phyloP scores from a whole-genome alignment of 768 basidiomycete species.

The Mycena filopes region DNA sequence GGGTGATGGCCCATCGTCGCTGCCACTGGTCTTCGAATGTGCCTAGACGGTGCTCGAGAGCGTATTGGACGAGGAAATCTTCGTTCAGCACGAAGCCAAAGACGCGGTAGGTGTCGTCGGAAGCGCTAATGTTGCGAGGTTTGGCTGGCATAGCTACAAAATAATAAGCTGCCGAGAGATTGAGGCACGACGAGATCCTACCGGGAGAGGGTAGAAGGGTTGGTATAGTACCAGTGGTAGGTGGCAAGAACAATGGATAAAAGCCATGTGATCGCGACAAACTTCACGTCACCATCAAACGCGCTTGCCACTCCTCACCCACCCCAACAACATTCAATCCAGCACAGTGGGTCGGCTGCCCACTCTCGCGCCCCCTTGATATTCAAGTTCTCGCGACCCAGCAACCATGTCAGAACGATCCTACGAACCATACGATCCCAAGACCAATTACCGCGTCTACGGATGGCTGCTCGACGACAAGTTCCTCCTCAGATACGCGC shows the following conservation, averaged over 20 bases:
- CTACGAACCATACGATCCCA: neutral
- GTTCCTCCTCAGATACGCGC: neutral
- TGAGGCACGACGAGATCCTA: too few relatives aligned
- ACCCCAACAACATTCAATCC: too few relatives aligned
- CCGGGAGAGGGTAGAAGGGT: too few relatives aligned
- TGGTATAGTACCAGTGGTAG: too few relatives aligned
- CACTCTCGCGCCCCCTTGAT: neutral
- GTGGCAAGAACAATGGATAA: too few relatives aligned
- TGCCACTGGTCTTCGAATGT: neutral
- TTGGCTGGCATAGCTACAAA: too few relatives aligned
- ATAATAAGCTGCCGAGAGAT: too few relatives aligned
- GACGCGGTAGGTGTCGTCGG: neutral
- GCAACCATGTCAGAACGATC: neutral
- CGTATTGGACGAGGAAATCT: neutral
- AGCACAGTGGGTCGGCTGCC: too few relatives aligned
- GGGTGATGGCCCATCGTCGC: neutral
- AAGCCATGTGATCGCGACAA: neutral
- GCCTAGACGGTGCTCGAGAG: neutral
- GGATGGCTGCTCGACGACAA: neutral
- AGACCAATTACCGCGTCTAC: slow-evolving; percentile 4
- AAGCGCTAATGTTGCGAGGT: too few relatives aligned
- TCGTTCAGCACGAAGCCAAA: neutral
- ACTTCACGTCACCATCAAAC: too few relatives aligned
- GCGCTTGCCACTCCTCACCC: neutral
- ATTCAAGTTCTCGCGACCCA: neutral